Evolutionary conservation across 176 grass and related monocot species (phyloP).

Genomic region (Pontederia paniculata): DNA sequence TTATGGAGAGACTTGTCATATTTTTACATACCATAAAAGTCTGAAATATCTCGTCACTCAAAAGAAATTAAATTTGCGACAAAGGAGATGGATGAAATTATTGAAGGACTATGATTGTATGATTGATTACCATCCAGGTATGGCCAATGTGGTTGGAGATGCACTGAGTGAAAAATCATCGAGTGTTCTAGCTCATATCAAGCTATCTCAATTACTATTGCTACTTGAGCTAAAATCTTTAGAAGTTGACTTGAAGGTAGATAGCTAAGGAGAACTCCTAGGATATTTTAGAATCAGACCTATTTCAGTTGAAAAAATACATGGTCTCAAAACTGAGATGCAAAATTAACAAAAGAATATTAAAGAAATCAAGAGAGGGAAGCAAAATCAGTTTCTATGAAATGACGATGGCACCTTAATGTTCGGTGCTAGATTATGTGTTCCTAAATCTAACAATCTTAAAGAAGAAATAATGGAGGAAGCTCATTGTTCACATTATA

Average conservation of each 20-base stretch:
- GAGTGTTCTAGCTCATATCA: background rate
- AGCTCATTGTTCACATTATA: conserved; percentile 3
- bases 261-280: background rate
- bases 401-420: background rate
- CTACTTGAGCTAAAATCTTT: background rate
- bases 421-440: background rate
- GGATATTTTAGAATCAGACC: background rate
- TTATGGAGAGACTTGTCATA: too few relatives aligned
- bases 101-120: background rate
- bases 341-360: background rate
- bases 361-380: background rate
- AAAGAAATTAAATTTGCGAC: background rate
- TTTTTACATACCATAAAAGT: too few relatives aligned
- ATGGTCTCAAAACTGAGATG: background rate
- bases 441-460: background rate
- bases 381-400: background rate
- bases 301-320: background rate
- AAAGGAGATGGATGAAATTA: conserved; percentile 5
- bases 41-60: too few relatives aligned
- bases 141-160: conserved; percentile 7
- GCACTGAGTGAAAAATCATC: background rate
- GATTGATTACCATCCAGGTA: background rate
- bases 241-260: background rate
- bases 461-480: background rate
- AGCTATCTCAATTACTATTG: background rate